Evolutionary conservation across 768 basidiomycete species (phyloP).

Genomic region (Collybia nuda): DNA sequence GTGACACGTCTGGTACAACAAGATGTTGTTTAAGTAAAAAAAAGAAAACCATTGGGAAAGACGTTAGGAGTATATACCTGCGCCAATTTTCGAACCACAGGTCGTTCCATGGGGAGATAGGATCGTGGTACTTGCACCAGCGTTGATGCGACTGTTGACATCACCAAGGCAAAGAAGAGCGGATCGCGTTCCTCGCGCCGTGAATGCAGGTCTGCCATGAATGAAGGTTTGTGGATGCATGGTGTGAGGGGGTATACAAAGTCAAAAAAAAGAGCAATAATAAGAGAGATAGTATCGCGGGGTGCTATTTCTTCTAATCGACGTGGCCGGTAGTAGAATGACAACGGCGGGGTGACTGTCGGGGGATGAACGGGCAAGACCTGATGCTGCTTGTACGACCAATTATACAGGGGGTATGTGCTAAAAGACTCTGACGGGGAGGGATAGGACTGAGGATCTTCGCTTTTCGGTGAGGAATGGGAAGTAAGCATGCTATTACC

Average conservation of each 20-base stretch:
- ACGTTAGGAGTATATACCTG: slow-evolving; percentile 31
- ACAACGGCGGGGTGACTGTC: slow-evolving; percentile 60
- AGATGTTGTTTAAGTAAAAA: slow-evolving; percentile 1
- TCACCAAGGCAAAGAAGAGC: slow-evolving; percentile 87
- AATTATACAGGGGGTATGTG: slow-evolving; percentile 66
- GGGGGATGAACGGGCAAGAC: slow-evolving; percentile 39
- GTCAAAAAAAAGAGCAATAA: slow-evolving; percentile 89
- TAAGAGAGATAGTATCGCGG: slow-evolving; percentile 75
- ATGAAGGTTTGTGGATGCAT: slow-evolving; percentile 87
- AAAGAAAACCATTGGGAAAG: not conserved
- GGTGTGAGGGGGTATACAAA: slow-evolving; percentile 92
- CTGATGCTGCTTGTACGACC: slow-evolving; percentile 70
- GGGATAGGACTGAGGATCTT: slow-evolving; percentile 41
- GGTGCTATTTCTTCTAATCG: slow-evolving; percentile 82
- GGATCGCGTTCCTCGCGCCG: slow-evolving; percentile 85
- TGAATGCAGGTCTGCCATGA: slow-evolving; percentile 84
- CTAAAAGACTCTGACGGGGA: slow-evolving; percentile 54
- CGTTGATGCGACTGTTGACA: slow-evolving; percentile 86
- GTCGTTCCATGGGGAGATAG: slow-evolving; percentile 84
- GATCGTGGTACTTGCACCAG: slow-evolving; percentile 86
- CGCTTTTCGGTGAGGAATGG: slow-evolving; percentile 38
- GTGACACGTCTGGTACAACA: slow-evolving; percentile 57
- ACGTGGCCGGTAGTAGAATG: slow-evolving; percentile 71
- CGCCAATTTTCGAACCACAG: slow-evolving; percentile 82
- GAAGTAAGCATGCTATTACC: slow-evolving; percentile 27